Conservation (phyloP, 306 rosid species). For the Inga oerstediana region DNA sequence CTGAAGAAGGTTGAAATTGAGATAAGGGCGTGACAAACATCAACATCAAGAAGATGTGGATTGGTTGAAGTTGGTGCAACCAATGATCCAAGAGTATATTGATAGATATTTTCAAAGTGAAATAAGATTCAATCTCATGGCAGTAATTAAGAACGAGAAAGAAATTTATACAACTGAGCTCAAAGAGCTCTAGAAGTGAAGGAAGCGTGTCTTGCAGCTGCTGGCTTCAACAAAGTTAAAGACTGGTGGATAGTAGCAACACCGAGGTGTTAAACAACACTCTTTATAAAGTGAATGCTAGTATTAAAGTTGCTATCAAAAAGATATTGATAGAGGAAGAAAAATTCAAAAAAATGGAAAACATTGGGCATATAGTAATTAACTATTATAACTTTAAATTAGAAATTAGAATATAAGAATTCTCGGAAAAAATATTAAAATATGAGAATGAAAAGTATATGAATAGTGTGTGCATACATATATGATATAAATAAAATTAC, state of each 20-base stretch:
- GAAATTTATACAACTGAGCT: neutral
- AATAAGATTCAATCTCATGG: neutral
- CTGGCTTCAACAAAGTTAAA: neutral
- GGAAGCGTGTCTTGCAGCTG: neutral
- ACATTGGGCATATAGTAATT: too few species aligned
- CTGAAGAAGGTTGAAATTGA: too few species aligned
- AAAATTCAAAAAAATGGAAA: slow-evolving; percentile 74
- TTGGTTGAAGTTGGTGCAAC: neutral
- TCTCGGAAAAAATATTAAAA: too few species aligned
- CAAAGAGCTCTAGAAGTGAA: neutral
- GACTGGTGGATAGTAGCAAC: neutral
- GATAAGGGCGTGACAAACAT: too few species aligned
- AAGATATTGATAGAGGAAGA: slow-evolving; percentile 88
- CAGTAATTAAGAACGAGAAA: neutral
- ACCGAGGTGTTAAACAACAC: slow-evolving; percentile 1
- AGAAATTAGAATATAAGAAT: too few species aligned
- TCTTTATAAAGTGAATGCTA: slow-evolving; percentile 82
- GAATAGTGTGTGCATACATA: too few species aligned
- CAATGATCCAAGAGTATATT: neutral
- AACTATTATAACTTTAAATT: too few species aligned
- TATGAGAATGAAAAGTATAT: too few species aligned
- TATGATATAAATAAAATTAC: too few species aligned
- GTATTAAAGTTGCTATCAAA: slow-evolving; percentile 76
- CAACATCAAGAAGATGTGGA: neutral
- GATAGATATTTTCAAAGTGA: neutral